A percentile compares a stretch with the other conserved stretches of the same genome.
These are phyloP conservation scores for Sclerotinia minor DNA, from an alignment of 2,329 filamentous ascomycete genomes.

Conservation along the genomic window DNA sequence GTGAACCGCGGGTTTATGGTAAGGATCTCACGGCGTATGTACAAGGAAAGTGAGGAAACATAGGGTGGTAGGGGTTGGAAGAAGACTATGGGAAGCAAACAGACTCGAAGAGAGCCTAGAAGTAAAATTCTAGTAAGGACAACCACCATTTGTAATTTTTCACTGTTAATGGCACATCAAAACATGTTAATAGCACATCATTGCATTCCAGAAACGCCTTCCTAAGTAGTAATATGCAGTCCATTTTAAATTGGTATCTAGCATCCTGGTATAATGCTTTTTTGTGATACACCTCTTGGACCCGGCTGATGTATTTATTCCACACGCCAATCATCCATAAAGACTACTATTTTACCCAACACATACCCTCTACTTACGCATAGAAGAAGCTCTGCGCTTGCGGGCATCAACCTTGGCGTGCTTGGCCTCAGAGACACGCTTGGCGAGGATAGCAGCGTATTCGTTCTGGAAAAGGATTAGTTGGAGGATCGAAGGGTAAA, in stretches of 20 bases:
- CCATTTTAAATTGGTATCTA: conserved; percentile 22
- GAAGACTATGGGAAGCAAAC: not conserved
- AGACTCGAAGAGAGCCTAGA: not conserved
- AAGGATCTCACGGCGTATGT: not conserved
- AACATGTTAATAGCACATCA: conserved; percentile 16
- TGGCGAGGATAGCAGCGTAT: conserved; percentile 93
- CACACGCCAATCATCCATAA: conserved; percentile 21
- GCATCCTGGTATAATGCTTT: conserved; percentile 26
- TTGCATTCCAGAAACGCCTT: conserved; percentile 25
- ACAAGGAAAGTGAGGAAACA: not conserved
- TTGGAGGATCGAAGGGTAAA: not conserved
- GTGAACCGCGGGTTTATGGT: too few relatives aligned
- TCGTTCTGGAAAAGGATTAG: conserved; percentile 66
- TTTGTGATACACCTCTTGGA: conserved; percentile 19
- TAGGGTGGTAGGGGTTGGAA: too few relatives aligned
- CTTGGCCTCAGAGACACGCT: conserved; percentile 97
- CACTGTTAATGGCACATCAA: not conserved
- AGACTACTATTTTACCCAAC: conserved; percentile 19
- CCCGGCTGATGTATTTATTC: conserved; percentile 21
- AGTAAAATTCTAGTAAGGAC: not conserved
- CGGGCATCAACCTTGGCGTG: conserved; percentile 87
- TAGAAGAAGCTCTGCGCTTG: conserved; percentile 96
- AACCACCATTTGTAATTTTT: not conserved
- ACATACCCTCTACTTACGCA: conserved; percentile 68
- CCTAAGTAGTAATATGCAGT: conserved; percentile 25